Percentiles rank a stretch among this genome's conserved stretches.
Evolutionary conservation across 176 grass and related monocot genomes (phyloP).

Genomic region (Olyra latifolia): DNA sequence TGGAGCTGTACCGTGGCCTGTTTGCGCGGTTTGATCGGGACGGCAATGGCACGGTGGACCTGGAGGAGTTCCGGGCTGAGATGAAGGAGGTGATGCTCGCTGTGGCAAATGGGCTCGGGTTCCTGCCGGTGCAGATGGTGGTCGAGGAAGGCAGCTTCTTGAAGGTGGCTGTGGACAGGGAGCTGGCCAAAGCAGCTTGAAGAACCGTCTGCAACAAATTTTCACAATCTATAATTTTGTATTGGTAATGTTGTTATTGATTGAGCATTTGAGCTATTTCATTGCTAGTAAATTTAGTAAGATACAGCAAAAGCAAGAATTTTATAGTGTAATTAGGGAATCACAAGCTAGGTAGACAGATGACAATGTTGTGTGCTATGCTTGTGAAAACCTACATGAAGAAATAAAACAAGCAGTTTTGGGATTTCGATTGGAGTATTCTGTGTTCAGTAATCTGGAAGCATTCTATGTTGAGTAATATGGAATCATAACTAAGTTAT

Average conservation of each 20-base stretch:
- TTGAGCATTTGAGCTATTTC: not conserved
- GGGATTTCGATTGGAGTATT: not conserved
- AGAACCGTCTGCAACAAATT: not conserved
- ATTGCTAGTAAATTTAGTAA: constrained; percentile 8
- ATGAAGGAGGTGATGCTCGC: constrained; percentile 85
- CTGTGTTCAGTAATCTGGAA: not conserved
- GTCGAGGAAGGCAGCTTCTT: constrained; percentile 42
- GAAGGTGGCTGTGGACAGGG: constrained; percentile 30
- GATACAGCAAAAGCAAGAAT: not conserved
- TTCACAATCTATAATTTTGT: not conserved
- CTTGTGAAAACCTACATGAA: not conserved
- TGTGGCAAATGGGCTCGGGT: constrained; percentile 46
- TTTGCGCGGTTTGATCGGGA: constrained; percentile 67
- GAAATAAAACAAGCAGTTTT: not conserved
- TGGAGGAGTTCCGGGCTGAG: constrained; percentile 62
- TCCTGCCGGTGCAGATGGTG: constrained; percentile 4
- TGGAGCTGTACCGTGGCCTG: constrained; percentile 39
- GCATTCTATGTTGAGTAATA: not conserved
- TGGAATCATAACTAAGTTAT: not conserved
- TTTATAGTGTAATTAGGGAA: not conserved
- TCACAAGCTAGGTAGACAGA: not conserved
- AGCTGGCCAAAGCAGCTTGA: constrained; percentile 37
- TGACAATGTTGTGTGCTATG: not conserved
- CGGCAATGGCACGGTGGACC: constrained; percentile 54
- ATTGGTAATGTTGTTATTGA: not conserved